Percentiles rank a stretch among this genome's conserved stretches.
Evolutionary conservation across 2,329 filamentous ascomycete species (phyloP).

Genomic region (Colletotrichum sojae): DNA sequence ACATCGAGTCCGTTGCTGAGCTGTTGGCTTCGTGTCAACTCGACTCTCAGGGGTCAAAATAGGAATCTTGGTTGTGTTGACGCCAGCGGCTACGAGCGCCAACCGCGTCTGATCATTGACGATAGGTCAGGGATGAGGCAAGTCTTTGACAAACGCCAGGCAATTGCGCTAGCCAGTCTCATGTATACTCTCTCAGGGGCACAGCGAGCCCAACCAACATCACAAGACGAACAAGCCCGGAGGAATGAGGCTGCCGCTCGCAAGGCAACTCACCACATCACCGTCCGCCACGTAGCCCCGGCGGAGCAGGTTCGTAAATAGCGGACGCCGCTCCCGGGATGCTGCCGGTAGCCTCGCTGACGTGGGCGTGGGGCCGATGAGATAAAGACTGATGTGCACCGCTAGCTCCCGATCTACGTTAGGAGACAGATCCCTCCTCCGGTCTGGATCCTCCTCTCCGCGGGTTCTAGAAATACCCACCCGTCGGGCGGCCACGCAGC

Average conservation of each 20-base stretch:
- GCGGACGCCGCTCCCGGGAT: slow-evolving; percentile 12
- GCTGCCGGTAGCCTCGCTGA: slow-evolving; percentile 3
- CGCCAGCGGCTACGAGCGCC: too few species aligned
- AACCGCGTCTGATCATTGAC: too few species aligned
- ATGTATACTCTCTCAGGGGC: too few species aligned
- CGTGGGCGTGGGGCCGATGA: slow-evolving; percentile 21
- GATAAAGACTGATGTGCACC: slow-evolving; percentile 24
- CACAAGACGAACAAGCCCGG: not conserved
- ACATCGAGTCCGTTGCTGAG: too few species aligned
- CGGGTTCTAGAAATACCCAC: slow-evolving; percentile 8
- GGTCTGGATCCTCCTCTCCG: not conserved
- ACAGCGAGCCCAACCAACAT: too few species aligned
- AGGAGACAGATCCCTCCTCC: slow-evolving; percentile 11
- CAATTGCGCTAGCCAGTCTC: too few species aligned
- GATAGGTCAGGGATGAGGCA: too few species aligned
- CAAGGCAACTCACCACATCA: not conserved
- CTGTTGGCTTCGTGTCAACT: too few species aligned
- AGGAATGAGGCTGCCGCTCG: not conserved
- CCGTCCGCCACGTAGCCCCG: slow-evolving; percentile 19
- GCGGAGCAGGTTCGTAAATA: slow-evolving; percentile 1
- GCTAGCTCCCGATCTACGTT: slow-evolving; percentile 19
- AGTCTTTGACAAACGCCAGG: too few species aligned
- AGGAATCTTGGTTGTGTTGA: too few species aligned
- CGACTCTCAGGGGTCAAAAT: too few species aligned
- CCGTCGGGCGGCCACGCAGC: too few species aligned